phyloP scores from a whole-genome alignment of 345 rosid species.

The Adansonia digitata region DNA sequence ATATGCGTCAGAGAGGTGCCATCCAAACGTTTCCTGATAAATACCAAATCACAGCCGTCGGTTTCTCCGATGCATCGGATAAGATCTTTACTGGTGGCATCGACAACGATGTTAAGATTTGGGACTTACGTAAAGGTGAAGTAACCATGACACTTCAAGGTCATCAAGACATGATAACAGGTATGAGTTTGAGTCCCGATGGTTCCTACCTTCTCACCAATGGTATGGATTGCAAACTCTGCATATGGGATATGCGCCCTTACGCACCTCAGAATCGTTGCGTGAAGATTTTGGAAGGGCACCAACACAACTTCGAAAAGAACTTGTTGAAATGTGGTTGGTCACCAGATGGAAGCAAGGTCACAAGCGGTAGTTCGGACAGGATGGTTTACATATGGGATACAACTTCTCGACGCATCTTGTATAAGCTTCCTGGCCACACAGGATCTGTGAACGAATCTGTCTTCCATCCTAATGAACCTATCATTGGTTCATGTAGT shows the following conservation, averaged over 20 bases:
- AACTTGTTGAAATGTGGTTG: conserved; percentile 79
- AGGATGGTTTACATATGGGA: conserved; percentile 98
- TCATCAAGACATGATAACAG: conserved; percentile 90
- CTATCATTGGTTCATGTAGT: conserved; percentile 91
- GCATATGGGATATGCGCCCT: conserved; percentile 98
- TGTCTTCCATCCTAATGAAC: conserved; percentile 80
- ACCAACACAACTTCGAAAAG: conserved; percentile 98
- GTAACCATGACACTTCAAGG: conserved; percentile 88
- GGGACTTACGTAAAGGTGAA: conserved; percentile 94
- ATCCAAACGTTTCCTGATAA: conserved; percentile 95
- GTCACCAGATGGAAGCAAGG: conserved; percentile 97
- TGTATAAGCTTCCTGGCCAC: conserved; percentile 96
- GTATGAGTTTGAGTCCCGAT: conserved; percentile 92
- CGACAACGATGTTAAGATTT: conserved; percentile 77
- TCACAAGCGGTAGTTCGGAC: conserved; percentile 90
- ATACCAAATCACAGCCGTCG: conserved; percentile 91
- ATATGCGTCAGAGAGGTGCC: conserved; percentile 98
- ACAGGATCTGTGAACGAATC: conserved; percentile 86
- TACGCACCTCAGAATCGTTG: conserved; percentile 96
- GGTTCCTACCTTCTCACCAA: conserved; percentile 95
- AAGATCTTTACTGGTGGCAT: conserved; percentile 92
- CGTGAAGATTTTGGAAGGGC: conserved; percentile 86
- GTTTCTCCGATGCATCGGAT: conserved; percentile 93
- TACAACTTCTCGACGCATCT: conserved; percentile 74
- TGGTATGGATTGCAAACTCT: conserved; percentile 92